Percentiles rank a stretch among this genome's conserved stretches.
Conservation (phyloP, 768 basidiomycete species). For the Boletellus emodensis region DNA sequence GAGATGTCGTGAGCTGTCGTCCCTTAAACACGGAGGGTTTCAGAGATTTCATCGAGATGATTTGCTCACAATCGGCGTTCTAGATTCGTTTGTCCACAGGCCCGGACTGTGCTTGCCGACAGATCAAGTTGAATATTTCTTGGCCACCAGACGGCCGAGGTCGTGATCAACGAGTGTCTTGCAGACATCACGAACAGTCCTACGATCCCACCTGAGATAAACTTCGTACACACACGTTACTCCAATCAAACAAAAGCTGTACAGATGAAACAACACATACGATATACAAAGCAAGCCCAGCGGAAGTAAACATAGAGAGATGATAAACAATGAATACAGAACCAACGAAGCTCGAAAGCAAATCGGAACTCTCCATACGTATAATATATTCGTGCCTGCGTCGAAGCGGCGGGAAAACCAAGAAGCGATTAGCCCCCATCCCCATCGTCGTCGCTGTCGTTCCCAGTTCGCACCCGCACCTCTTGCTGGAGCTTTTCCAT, state of each 20-base stretch:
- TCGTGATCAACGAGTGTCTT: too few relatives aligned
- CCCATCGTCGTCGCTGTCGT: background rate
- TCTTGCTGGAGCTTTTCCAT: constrained; percentile 19
- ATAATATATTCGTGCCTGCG: too few relatives aligned
- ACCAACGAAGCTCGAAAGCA: background rate
- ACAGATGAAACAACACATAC: background rate
- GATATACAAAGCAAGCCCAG: background rate
- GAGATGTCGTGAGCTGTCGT: too few relatives aligned
- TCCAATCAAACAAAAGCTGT: background rate
- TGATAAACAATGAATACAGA: background rate
- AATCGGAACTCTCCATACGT: background rate
- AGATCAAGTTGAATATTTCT: too few relatives aligned
- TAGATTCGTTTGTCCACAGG: too few relatives aligned
- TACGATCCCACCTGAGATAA: too few relatives aligned
- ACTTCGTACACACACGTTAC: background rate
- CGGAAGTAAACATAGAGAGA: background rate
- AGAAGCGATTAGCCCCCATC: background rate
- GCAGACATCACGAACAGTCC: too few relatives aligned
- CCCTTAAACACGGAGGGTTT: too few relatives aligned
- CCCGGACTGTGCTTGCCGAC: too few relatives aligned
- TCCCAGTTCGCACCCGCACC: background rate
- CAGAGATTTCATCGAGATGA: too few relatives aligned
- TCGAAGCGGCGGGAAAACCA: background rate
- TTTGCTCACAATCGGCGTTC: too few relatives aligned
- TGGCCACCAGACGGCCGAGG: too few relatives aligned